Evolutionary conservation across 2,329 filamentous ascomycete species (phyloP).

Genomic region (Zymoseptoria passerinii): DNA sequence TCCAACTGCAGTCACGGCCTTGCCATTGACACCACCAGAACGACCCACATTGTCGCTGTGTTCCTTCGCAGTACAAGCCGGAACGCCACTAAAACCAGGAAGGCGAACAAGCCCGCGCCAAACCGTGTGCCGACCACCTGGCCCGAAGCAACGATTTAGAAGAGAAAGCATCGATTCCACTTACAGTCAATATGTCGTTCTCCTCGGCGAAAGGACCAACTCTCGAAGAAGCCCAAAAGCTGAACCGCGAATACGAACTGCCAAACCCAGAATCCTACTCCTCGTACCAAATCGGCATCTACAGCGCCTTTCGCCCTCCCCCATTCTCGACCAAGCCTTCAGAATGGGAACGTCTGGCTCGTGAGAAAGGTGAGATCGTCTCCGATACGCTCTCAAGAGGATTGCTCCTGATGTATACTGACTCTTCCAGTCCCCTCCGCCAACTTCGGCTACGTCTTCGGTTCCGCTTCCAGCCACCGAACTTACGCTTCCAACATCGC

Average conservation of each 20-base stretch:
- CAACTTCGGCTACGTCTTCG: conserved; percentile 35
- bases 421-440: conserved; percentile 21
- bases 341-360: conserved; percentile 33
- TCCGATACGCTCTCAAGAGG: too few relatives aligned
- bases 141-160: too few relatives aligned
- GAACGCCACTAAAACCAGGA: too few relatives aligned
- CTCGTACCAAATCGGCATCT: conserved; percentile 29
- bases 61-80: too few relatives aligned
- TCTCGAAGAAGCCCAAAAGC: conserved; percentile 13
- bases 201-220: not conserved
- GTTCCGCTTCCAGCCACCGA: conserved; percentile 31
- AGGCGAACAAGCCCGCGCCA: too few relatives aligned
- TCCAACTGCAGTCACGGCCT: too few relatives aligned
- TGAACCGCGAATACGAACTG: conserved; percentile 21
- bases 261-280: conserved; percentile 31
- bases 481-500: conserved; percentile 32
- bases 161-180: not conserved
- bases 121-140: too few relatives aligned
- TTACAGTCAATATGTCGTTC: not conserved
- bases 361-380: conserved; percentile 8
- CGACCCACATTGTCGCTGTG: too few relatives aligned
- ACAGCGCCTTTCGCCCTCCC: conserved; percentile 30
- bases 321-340: conserved; percentile 34
- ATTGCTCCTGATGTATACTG: too few relatives aligned
- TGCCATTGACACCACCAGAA: too few relatives aligned